These are phyloP conservation scores for Exophiala dermatitidis DNA, from an alignment of 2,329 filamentous ascomycete species.

Conservation along the genomic window DNA sequence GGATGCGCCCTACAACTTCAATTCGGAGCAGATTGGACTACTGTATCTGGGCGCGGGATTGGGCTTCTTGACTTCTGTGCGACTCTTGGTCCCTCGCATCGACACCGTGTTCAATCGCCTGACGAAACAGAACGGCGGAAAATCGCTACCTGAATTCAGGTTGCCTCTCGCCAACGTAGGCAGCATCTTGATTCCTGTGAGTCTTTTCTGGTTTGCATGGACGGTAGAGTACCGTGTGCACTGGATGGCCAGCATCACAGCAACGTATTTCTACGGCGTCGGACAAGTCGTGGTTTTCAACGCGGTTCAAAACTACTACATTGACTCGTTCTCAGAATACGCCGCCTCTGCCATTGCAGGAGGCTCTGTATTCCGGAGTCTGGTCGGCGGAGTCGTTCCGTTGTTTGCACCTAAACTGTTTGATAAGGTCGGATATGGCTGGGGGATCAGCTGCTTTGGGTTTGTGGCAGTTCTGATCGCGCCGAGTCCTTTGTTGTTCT, in stretches of 20 bases:
- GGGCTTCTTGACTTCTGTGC: conserved; percentile 49
- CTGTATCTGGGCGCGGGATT: conserved; percentile 54
- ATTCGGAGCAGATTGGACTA: conserved; percentile 48
- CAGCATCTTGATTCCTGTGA: conserved; percentile 36
- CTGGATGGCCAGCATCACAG: conserved; percentile 40
- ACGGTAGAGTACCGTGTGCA: conserved; percentile 48
- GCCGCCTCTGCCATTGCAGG: conserved; percentile 44
- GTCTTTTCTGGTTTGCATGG: conserved; percentile 46
- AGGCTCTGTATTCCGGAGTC: conserved; percentile 38
- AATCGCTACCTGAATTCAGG: conserved; percentile 45
- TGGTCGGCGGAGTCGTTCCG: conserved; percentile 44
- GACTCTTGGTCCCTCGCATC: conserved; percentile 40
- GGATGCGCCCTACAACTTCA: conserved; percentile 46
- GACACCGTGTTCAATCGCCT: conserved; percentile 36
- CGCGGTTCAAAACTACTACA: conserved; percentile 43
- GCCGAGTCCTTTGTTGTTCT: neutral
- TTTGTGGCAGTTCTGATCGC: neutral
- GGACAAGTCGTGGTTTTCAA: conserved; percentile 50
- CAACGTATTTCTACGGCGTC: conserved; percentile 34
- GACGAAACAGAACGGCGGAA: conserved; percentile 24
- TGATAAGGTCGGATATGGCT: conserved; percentile 33
- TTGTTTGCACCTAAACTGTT: conserved; percentile 42
- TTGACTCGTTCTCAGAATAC: conserved; percentile 40
- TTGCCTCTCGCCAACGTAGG: conserved; percentile 47
- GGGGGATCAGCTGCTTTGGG: conserved; percentile 25